Evolutionary conservation across 176 grass and related monocot species (phyloP).

Genomic region (Calamus simplicifolius): DNA sequence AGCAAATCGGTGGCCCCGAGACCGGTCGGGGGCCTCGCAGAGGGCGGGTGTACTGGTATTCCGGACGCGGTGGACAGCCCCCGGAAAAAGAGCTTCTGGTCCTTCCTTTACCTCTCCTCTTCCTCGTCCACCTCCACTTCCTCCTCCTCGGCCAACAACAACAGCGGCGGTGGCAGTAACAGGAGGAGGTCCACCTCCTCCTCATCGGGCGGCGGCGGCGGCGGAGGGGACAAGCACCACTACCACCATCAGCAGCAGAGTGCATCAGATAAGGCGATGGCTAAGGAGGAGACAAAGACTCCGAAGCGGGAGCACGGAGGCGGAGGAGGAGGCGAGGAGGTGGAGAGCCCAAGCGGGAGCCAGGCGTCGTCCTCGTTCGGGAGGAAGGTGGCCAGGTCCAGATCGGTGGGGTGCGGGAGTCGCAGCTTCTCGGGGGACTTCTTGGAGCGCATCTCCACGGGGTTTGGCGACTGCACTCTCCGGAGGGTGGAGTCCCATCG

Average conservation of each 20-base stretch:
- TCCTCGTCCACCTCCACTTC: constrained; percentile 27
- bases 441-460: constrained; percentile 84
- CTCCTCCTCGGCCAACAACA: constrained; percentile 22
- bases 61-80: constrained; percentile 46
- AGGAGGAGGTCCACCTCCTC: constrained; percentile 37
- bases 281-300: constrained; percentile 51
- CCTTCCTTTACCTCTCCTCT: constrained; percentile 70
- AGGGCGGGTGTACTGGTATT: not conserved
- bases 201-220: not conserved
- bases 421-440: constrained; percentile 91
- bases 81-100: constrained; percentile 98
- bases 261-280: not conserved
- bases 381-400: constrained; percentile 77
- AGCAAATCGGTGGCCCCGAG: constrained; percentile 87
- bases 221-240: not conserved
- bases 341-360: constrained; percentile 29
- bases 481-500: constrained; percentile 85
- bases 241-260: not conserved
- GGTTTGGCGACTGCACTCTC: constrained; percentile 91
- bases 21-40: constrained; percentile 23
- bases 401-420: constrained; percentile 91
- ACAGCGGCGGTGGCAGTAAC: not conserved
- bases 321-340: no score
- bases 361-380: constrained; percentile 68
- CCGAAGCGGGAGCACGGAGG: constrained; percentile 9